Evolutionary conservation across 768 basidiomycete genomes (phyloP), one percentile per base, ranked within the genome.

Genomic region (Lactarius evosmus): DNA sequence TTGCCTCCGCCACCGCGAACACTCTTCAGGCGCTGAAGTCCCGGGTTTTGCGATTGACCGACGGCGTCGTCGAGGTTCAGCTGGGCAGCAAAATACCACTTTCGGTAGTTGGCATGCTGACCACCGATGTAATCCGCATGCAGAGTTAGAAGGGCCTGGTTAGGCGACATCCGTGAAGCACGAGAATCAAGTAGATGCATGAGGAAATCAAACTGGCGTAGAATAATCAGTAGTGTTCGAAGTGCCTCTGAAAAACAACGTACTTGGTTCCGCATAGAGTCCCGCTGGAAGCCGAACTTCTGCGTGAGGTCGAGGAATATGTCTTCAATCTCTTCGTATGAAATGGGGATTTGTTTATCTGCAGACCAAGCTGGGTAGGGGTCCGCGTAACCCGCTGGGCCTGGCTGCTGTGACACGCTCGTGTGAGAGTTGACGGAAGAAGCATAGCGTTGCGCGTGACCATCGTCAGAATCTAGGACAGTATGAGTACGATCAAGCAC

Each of bases 51-150:
- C 9, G 89, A 85, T 69, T 94, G 89, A 54, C 97, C 97, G 63
- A 98, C 95, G 32, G 96, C 96, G 71, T 99, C 97, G 78, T 99
- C 97, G 62, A 99, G 89, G 74, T 98, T 96, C 74, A 99, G 90
- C 74, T 99, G 97, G 14, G 96, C 95, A 40, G 97, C 97, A 75
- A 98, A 99, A 74, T 99, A 99, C 97, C 97, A 98, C 77, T 98
- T 98, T 74, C 97, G 91, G 76, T 98, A 98, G 79, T 98, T 98
- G 69, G 97, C 97, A 73, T 98, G 91, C 72, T 94, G 92, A 52
- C 97, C 97, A 61, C 97, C 97, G 65, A 99, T 98, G 76, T 98
- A 99, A 76, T 99, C 96, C 58, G 96, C 96, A 74, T 99, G 97
- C 27, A 99, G 83, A 40, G 97, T 98, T 66, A 97, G 82, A 52